Percentiles rank a stretch among this genome's conserved stretches.
Evolutionary conservation across 1,284 basidiomycete genomes (phyloP).

Genomic region (Xerocomus cyaneibrunnescens): DNA sequence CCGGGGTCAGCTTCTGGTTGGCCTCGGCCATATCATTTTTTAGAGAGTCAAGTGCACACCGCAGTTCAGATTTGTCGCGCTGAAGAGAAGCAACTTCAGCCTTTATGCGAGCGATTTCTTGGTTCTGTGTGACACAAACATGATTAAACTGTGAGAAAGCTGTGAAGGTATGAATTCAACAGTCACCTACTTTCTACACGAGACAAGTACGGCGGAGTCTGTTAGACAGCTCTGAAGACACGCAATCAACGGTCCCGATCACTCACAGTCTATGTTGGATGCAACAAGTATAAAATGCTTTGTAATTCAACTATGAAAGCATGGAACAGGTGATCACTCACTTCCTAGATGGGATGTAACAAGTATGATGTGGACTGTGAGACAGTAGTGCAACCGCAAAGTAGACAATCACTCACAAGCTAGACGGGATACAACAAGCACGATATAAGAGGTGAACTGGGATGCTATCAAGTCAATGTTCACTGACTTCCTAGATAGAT

Average conservation of each 20-base stretch:
- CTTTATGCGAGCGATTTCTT: no score
- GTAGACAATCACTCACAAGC: no score
- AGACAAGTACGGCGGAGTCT: neutral
- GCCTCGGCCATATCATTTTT: neutral
- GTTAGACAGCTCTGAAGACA: neutral
- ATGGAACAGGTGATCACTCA: neutral
- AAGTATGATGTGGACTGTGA: neutral
- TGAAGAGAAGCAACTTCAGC: neutral
- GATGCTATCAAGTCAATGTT: no score
- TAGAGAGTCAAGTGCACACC: neutral
- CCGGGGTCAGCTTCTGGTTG: neutral
- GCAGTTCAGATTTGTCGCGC: no score
- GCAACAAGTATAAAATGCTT: neutral
- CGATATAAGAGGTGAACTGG: no score
- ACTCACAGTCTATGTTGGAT: neutral
- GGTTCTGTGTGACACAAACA: no score
- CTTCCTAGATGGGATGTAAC: neutral
- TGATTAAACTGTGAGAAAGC: neutral
- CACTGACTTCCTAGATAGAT: no score
- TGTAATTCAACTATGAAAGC: neutral
- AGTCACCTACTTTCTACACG: neutral
- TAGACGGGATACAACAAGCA: no score
- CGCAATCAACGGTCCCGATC: neutral
- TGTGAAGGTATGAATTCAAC: neutral
- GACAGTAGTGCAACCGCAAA: no score